These are phyloP conservation scores for Lathyrus sativus DNA, from an alignment of 306 rosid genomes.

Conservation along the genomic window DNA sequence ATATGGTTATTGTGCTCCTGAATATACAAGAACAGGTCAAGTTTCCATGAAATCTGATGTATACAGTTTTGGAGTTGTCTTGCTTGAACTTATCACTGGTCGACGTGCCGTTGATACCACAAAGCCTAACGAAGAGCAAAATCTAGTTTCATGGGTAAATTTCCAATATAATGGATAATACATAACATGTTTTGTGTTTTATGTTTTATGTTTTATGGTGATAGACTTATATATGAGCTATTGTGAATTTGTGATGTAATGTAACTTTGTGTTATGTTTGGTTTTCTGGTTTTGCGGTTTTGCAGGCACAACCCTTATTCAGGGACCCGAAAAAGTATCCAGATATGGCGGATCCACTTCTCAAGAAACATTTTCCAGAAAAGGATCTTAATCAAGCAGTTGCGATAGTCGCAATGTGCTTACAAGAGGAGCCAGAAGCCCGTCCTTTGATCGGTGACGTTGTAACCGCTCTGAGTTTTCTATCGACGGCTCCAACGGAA, in stretches of 20 bases:
- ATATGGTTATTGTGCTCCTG: constrained; percentile 88
- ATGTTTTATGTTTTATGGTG: not conserved
- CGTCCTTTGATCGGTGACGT: constrained; percentile 87
- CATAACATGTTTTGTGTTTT: not conserved
- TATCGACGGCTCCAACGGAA: constrained; percentile 47
- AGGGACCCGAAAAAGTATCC: constrained; percentile 77
- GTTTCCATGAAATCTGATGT: constrained; percentile 73
- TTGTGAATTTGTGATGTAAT: constrained; percentile 7
- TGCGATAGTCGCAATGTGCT: constrained; percentile 88
- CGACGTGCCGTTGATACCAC: constrained; percentile 81
- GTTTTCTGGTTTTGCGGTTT: constrained; percentile 35
- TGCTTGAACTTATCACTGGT: constrained; percentile 87
- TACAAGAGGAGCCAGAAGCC: constrained; percentile 80
- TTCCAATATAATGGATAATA: not conserved
- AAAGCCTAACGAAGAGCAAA: constrained; percentile 74
- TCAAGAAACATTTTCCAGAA: constrained; percentile 60
- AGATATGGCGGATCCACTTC: constrained; percentile 76
- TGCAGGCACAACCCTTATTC: constrained; percentile 86
- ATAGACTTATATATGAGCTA: not conserved
- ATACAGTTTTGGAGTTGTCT: constrained; percentile 79
- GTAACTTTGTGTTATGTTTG: not conserved
- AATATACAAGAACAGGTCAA: constrained; percentile 61
- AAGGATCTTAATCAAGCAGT: constrained; percentile 90
- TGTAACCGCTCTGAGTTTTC: constrained; percentile 70
- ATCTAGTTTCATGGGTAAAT: constrained; percentile 85